phyloP scores from a whole-genome alignment of 768 basidiomycete genomes.

The Leccinum subgranulosum region DNA sequence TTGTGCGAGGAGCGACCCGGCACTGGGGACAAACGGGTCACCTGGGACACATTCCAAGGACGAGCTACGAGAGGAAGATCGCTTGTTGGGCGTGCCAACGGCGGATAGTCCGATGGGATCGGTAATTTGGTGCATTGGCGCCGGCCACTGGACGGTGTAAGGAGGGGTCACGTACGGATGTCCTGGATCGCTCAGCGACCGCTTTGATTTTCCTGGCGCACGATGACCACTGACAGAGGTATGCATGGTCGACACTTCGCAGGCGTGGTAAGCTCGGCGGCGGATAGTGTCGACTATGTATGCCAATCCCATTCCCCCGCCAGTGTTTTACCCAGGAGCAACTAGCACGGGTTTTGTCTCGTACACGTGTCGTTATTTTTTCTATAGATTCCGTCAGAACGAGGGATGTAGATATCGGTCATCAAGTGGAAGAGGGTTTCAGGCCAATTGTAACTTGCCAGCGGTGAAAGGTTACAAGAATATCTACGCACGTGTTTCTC shows the following conservation, averaged over 20 bases:
- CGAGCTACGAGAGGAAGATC: slow-evolving; percentile 19
- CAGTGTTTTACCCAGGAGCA: neutral
- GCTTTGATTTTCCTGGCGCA: slow-evolving; percentile 9
- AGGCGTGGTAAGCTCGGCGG: neutral
- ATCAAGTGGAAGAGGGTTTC: neutral
- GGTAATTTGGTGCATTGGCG: slow-evolving; percentile 22
- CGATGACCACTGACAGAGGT: slow-evolving; percentile 8
- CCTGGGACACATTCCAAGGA: slow-evolving; percentile 18
- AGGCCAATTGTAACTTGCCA: neutral
- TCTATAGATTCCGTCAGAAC: neutral
- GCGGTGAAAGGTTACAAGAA: neutral
- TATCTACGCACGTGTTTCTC: neutral
- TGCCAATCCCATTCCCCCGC: neutral
- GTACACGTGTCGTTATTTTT: slow-evolving; percentile 7
- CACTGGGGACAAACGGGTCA: slow-evolving; percentile 11
- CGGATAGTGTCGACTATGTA: neutral
- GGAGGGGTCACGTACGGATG: slow-evolving; percentile 20
- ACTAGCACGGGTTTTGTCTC: neutral
- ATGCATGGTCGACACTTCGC: slow-evolving; percentile 11
- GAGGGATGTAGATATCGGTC: neutral
- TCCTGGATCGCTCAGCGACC: slow-evolving; percentile 24
- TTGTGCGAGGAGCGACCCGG: slow-evolving; percentile 9
- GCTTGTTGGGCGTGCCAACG: neutral
- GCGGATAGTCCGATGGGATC: slow-evolving; percentile 10
- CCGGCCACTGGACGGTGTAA: slow-evolving; percentile 23